These are phyloP conservation scores for Aphanomyces stellatus DNA, from an alignment of 352 stramenopile genomes.

Conservation along the genomic window DNA sequence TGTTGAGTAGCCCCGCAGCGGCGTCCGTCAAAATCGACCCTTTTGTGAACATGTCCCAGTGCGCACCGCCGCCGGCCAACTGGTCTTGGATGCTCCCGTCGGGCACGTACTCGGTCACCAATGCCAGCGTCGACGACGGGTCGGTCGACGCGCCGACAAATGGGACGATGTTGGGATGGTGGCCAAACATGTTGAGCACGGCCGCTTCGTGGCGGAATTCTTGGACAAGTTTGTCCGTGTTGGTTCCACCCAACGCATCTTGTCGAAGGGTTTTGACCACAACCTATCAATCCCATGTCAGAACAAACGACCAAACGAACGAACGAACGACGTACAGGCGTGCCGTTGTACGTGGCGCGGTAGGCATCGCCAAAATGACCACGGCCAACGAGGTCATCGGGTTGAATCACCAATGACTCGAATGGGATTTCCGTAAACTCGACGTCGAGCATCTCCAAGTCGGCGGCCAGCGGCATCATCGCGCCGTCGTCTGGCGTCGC, in stretches of 20 bases:
- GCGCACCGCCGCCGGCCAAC: slow-evolving; percentile 26
- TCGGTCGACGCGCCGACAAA: slow-evolving; percentile 73
- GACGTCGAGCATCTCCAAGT: slow-evolving; percentile 64
- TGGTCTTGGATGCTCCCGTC: slow-evolving; percentile 66
- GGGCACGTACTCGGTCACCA: slow-evolving; percentile 68
- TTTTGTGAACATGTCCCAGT: slow-evolving; percentile 36
- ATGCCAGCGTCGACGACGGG: slow-evolving; percentile 45
- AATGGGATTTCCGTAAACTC: slow-evolving; percentile 70
- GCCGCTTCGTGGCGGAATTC: slow-evolving; percentile 78
- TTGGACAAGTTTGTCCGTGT: slow-evolving; percentile 60
- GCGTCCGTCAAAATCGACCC: slow-evolving; percentile 68
- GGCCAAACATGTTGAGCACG: slow-evolving; percentile 72
- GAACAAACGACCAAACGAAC: too few relatives aligned
- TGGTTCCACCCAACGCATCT: slow-evolving; percentile 55
- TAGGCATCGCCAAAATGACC: slow-evolving; percentile 78
- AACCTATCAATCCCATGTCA: too few relatives aligned
- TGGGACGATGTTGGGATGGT: slow-evolving; percentile 71
- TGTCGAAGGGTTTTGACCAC: slow-evolving; percentile 77
- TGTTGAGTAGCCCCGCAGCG: slow-evolving; percentile 63
- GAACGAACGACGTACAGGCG: slow-evolving; percentile 30
- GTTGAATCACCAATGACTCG: slow-evolving; percentile 47
- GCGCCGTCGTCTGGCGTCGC: slow-evolving; percentile 31
- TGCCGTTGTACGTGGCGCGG: slow-evolving; percentile 40
- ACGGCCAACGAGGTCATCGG: slow-evolving; percentile 59
- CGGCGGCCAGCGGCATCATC: slow-evolving; percentile 33